Percentiles rank a stretch among this genome's conserved stretches.
Conservation (phyloP, 805 yeast genomes). For the Candida taoyuanica region DNA sequence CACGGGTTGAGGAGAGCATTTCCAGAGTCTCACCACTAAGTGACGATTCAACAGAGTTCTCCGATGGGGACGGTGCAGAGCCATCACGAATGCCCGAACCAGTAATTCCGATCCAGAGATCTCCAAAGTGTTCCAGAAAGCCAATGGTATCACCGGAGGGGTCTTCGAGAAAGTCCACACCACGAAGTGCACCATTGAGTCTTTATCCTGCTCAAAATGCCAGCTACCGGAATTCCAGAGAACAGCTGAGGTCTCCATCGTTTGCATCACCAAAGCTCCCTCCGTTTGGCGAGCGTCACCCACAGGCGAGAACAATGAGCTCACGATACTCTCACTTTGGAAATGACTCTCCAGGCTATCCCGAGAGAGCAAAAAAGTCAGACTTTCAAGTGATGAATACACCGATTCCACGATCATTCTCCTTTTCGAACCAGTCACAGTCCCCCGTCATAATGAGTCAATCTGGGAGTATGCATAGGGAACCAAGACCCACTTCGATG, state of each 20-base stretch:
- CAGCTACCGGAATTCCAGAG: conserved; percentile 4
- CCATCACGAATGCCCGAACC: not conserved
- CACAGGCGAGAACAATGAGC: not conserved
- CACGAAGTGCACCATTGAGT: not conserved
- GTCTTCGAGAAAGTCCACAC: conserved; percentile 1
- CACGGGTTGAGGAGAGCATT: conserved; percentile 10
- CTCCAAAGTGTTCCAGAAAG: not conserved
- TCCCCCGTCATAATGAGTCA: not conserved
- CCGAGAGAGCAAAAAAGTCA: too few species aligned
- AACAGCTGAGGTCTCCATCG: conserved; percentile 9
- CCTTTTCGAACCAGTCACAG: too few species aligned
- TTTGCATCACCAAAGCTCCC: conserved; percentile 12
- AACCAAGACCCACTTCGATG: conserved; percentile 8
- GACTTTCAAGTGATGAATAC: conserved; percentile 10
- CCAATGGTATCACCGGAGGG: not conserved
- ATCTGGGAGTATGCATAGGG: not conserved
- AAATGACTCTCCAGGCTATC: too few species aligned
- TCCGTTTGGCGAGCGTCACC: conserved; percentile 3
- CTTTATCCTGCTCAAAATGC: not conserved
- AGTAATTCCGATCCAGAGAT: not conserved
- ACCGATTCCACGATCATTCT: conserved; percentile 16
- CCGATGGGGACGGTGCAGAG: conserved; percentile 3
- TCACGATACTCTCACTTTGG: not conserved
- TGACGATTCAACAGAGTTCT: conserved; percentile 7
- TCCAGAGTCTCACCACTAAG: not conserved